Conservation (phyloP, 1,284 basidiomycete species). For the Sporisorium graminicola region DNA sequence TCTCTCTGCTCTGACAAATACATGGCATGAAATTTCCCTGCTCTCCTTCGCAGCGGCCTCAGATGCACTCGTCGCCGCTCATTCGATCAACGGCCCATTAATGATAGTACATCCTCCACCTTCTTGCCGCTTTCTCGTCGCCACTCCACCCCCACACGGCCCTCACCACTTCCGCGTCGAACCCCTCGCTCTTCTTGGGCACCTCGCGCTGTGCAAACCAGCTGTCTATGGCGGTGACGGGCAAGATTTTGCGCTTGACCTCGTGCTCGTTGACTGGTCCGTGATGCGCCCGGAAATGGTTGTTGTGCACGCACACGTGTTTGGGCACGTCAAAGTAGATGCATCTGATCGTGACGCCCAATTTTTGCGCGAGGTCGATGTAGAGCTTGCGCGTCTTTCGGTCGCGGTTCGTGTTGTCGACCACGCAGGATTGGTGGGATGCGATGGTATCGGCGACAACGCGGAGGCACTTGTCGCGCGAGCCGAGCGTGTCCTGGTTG, state of each 20-base stretch:
- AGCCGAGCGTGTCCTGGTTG: constrained; percentile 74
- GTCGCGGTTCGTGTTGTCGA: constrained; percentile 63
- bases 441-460: constrained; percentile 76
- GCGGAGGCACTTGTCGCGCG: constrained; percentile 80
- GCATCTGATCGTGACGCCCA: constrained; percentile 30
- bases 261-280: constrained; percentile 14
- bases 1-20: background rate
- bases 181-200: constrained; percentile 41
- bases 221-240: constrained; percentile 32
- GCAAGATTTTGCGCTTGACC: constrained; percentile 20
- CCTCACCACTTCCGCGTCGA: constrained; percentile 21
- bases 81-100: no score
- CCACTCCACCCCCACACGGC: constrained; percentile 39
- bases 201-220: constrained; percentile 37
- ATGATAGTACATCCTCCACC: constrained; percentile 46
- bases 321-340: constrained; percentile 46
- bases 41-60: no score
- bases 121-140: constrained; percentile 11
- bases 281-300: constrained; percentile 38
- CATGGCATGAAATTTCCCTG: no score
- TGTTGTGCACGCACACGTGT: constrained; percentile 46
- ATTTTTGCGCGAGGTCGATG: constrained; percentile 36
- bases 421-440: constrained; percentile 67
- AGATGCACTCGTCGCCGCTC: no score
- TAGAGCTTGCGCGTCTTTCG: constrained; percentile 46